Percentiles rank a stretch among this genome's conserved stretches.
These are phyloP conservation scores for Citrus inodora DNA, from an alignment of 345 rosid species.

Conservation along the genomic window DNA sequence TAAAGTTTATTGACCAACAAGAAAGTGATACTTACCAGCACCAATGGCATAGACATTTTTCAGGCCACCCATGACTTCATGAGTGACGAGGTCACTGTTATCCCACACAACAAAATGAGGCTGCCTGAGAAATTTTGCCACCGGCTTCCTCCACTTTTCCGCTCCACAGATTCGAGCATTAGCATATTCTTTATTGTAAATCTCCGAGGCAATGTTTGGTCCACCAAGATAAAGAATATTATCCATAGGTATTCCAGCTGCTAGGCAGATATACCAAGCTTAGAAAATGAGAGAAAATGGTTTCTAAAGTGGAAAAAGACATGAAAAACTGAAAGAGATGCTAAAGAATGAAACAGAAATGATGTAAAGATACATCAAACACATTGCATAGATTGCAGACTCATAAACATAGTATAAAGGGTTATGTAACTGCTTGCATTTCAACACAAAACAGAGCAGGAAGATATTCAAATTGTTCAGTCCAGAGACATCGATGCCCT, in stretches of 20 bases:
- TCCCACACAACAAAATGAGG: constrained; percentile 82
- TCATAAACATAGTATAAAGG: background rate
- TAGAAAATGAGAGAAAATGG: background rate
- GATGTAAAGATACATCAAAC: background rate
- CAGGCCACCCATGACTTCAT: constrained; percentile 86
- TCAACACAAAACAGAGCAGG: background rate
- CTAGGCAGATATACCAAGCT: constrained; percentile 9
- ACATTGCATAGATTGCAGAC: background rate
- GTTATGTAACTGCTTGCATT: background rate
- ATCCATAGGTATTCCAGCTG: constrained; percentile 66
- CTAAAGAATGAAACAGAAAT: background rate
- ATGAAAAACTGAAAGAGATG: background rate
- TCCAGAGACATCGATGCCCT: background rate
- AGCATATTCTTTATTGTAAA: constrained; percentile 74
- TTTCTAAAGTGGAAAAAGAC: background rate
- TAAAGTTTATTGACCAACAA: background rate
- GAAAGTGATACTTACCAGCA: constrained; percentile 48
- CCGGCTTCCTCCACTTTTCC: constrained; percentile 69
- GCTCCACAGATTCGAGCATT: constrained; percentile 84
- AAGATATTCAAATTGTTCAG: background rate
- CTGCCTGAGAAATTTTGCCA: constrained; percentile 73
- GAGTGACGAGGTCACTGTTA: constrained; percentile 77
- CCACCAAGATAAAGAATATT: constrained; percentile 82
- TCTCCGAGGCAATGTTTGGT: constrained; percentile 80
- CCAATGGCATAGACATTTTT: constrained; percentile 90